Evolutionary conservation across 495 filamentous ascomycete genomes (phyloP), one percentile per base, ranked within the genome.

Genomic region (Trypethelium eluteriae): DNA sequence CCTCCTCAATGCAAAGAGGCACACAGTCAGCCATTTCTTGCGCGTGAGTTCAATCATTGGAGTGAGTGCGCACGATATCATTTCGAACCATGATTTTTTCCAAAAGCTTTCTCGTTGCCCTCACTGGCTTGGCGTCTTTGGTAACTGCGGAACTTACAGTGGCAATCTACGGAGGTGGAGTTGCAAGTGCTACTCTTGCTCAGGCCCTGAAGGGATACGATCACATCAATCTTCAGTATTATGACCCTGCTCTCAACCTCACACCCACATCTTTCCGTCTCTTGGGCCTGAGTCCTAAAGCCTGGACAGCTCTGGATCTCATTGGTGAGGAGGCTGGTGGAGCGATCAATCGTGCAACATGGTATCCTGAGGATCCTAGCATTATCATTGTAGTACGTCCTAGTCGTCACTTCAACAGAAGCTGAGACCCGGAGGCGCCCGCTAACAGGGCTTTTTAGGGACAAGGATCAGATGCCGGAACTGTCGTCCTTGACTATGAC

Each of bases 401-500:
- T 25, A 25, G 25, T 25, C 25, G 25, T 25, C 25, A 25, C 25
- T 25, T 25, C 25, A 25, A 25, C 25, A 25, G 25, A 1, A 25
- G 25, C 25, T 25, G 25, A 25, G 25, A 25, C 25, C 25, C 25
- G 25, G 25, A 25, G 25, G 25, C 25, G 25, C 25, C 25, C 25
- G 25, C 25, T 25, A 25, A 25, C 25, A 25, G 25, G 25, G 25
- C 25, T 25, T 25, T 25, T 5, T 34, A 64, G 62, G 62, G 62
- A 18, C 62, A 64, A 64, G 62, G 62, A 3, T 18, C 41, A 34
- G 25, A 64, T 14, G 62, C 62, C 11, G 62, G 25, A 16, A 64
- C 62, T 47, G 39, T 49, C 16, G 62, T 64, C 7, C 39, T 64
- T 4, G 62, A 64, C 38, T 64, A 64, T 38, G 62, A 64, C 25